These are phyloP conservation scores for Prunus armeniaca DNA, from an alignment of 306 rosid genomes.

Conservation along the genomic window DNA sequence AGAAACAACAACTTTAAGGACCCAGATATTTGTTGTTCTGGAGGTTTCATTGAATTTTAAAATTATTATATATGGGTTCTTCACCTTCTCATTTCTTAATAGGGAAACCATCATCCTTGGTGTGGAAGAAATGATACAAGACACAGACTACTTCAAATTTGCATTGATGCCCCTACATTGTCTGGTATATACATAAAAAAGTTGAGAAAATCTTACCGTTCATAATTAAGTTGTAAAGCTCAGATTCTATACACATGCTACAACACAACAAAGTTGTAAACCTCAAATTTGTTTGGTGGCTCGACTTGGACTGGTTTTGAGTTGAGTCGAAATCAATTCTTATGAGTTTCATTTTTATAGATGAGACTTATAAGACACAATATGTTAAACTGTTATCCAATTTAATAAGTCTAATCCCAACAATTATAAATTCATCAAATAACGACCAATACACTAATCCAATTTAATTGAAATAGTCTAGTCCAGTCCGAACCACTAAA, in stretches of 20 bases:
- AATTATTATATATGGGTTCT: neutral
- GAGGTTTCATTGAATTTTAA: neutral
- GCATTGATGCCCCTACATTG: neutral
- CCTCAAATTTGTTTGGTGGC: too few relatives aligned
- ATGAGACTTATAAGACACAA: too few relatives aligned
- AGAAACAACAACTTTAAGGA: slow-evolving; percentile 2
- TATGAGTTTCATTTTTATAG: too few relatives aligned
- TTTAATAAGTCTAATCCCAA: too few relatives aligned
- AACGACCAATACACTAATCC: too few relatives aligned
- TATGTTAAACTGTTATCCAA: too few relatives aligned
- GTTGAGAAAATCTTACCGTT: neutral
- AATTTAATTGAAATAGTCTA: too few relatives aligned
- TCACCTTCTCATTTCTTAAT: neutral
- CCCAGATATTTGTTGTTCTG: slow-evolving; percentile 1
- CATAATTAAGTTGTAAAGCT: neutral
- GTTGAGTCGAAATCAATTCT: too few relatives aligned
- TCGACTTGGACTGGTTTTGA: too few relatives aligned
- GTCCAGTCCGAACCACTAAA: too few relatives aligned
- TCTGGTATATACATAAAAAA: neutral
- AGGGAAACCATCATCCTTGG: slow-evolving; percentile 1
- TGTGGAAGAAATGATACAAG: slow-evolving; percentile 5
- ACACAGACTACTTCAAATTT: neutral
- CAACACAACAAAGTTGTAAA: neutral
- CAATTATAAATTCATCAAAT: too few relatives aligned
- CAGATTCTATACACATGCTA: neutral